Evolutionary conservation across 441 rosid genomes (phyloP), one percentile per base, ranked within the genome.

Genomic region (Aquilaria agallochum): DNA sequence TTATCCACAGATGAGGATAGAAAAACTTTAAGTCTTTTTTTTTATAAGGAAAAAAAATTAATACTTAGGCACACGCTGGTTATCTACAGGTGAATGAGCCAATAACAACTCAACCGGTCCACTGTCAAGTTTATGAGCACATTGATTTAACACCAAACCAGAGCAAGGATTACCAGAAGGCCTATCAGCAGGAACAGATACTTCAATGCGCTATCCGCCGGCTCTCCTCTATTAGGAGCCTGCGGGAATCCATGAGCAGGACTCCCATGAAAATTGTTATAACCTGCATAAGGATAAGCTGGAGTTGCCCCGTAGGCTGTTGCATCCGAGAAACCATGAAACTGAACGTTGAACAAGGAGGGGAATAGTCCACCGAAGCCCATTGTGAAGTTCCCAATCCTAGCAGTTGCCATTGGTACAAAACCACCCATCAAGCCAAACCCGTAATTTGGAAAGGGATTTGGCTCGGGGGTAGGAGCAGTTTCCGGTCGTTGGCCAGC

Each of bases 401-500:
- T 80, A 2, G 90, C 72, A 53, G 86, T 74, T 1, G 84, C 86
- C 79, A 67, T 70, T 0, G 94, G 96, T 52, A 77, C 73, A 65
- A 81, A 80, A 30, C 97, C 95, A 0, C 90, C 93, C 81, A 72
- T 72, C 49, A 78, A 75, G 46, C 92, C 92, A 69, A 86, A 67
- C 61, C 95, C 86, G 6, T 72, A 72, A 59, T 84, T 84, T 15
- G 80, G 71, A 7, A 83, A 79, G 15, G 60, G 71, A 72, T 75
- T 68, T 2, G 80, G 68, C 4, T 70, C 78, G 76, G 30, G 82
- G 62, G 77, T 70, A 68, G 85, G 79, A 9, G 92, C 93, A 0
- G 94, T 90, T 54, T 86, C 90, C 0, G 93, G 95, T 62, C 96
- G 80, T 58, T 83, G 95, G 40, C 97, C 97, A 0, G 90, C 5